These are phyloP conservation scores for Nasturtium officinale DNA, from an alignment of 345 rosid species.

Conservation along the genomic window DNA sequence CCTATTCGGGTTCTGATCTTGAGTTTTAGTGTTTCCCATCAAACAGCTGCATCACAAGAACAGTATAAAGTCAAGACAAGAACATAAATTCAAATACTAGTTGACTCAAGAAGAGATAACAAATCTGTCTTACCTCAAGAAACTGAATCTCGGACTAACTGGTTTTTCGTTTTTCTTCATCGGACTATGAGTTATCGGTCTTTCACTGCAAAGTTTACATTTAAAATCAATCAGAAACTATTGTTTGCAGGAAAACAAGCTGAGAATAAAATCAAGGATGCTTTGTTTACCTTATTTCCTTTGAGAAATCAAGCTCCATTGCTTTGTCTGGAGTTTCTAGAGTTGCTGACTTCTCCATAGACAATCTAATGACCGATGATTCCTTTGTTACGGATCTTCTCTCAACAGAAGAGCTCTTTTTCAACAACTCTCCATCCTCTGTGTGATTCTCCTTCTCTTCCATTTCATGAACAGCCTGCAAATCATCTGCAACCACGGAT, in stretches of 20 bases:
- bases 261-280: conserved; percentile 14
- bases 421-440: conserved; percentile 12
- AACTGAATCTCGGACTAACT: conserved; percentile 25
- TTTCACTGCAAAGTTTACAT: conserved; percentile 24
- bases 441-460: not conserved
- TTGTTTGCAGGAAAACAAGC: not conserved
- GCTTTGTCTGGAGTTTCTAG: conserved; percentile 21
- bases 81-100: not conserved
- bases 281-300: conserved; percentile 34
- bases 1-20: conserved; percentile 20
- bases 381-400: conserved; percentile 11
- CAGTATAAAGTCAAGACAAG: not conserved
- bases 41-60: conserved; percentile 24
- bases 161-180: conserved; percentile 17
- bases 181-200: not conserved
- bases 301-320: conserved; percentile 15
- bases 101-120: not conserved
- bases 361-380: conserved; percentile 8
- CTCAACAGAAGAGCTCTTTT: conserved; percentile 17
- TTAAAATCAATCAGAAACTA: not conserved
- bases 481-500: conserved; percentile 18
- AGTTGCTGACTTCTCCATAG: conserved; percentile 23
- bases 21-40: conserved; percentile 22
- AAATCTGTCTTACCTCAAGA: conserved; percentile 29
- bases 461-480: conserved; percentile 7